Conservation (phyloP, 1,284 basidiomycete species). For the Uromyces viciae-fabae region DNA sequence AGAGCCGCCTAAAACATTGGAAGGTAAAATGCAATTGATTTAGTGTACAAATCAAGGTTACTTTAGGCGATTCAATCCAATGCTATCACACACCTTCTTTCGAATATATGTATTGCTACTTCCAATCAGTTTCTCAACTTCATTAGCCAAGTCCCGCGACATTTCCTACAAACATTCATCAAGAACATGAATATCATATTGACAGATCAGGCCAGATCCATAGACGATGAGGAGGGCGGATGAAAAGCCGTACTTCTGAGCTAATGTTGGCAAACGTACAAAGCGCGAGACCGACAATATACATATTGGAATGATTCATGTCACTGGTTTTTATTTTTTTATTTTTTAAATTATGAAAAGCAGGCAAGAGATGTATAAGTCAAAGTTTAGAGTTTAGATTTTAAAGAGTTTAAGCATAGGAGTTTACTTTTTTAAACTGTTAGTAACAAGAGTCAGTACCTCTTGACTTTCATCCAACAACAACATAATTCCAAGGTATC, state of each 20-base stretch:
- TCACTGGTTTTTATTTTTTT: conserved; percentile 63
- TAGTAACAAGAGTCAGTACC: conserved; percentile 94
- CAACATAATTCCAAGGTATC: conserved; percentile 97
- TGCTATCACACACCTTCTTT: conserved; percentile 71
- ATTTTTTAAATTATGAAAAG: not conserved
- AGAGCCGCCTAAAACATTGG: conserved; percentile 70
- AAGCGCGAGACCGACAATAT: conserved; percentile 91
- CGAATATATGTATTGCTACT: conserved; percentile 98
- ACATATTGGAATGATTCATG: conserved; percentile 99
- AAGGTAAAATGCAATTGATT: conserved; percentile 4
- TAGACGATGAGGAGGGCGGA: conserved; percentile 52
- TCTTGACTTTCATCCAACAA: conserved; percentile 96
- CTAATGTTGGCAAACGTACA: conserved; percentile 99
- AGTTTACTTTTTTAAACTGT: conserved; percentile 93
- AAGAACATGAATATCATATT: not conserved
- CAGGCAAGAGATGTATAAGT: not conserved
- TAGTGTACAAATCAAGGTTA: not conserved
- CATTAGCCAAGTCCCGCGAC: conserved; percentile 91
- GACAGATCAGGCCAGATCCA: conserved; percentile 46
- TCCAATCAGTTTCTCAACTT: conserved; percentile 94
- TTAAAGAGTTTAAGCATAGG: conserved; percentile 5
- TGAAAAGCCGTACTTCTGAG: conserved; percentile 63
- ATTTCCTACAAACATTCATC: conserved; percentile 63
- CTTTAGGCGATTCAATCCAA: not conserved
- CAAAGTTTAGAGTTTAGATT: not conserved